phyloP scores from a whole-genome alignment of 192 early-diverging fungal species.

The Dissophora globulifera region DNA sequence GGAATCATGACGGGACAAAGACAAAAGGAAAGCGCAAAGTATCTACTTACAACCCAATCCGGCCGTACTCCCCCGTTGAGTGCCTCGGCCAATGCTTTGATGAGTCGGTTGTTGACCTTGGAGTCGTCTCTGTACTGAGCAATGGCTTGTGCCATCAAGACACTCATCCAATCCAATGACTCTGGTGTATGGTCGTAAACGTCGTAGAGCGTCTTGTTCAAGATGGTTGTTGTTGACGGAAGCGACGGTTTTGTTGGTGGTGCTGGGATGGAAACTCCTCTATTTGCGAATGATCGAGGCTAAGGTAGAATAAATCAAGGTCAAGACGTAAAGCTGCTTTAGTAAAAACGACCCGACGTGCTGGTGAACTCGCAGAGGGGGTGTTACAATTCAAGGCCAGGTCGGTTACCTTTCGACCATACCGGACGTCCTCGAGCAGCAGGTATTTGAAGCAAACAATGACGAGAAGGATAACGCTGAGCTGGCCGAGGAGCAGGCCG shows the following conservation, averaged over 20 bases:
- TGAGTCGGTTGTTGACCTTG: conserved; percentile 70
- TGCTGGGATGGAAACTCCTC: conserved; percentile 62
- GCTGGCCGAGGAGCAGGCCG: conserved; percentile 62
- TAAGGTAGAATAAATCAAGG: not conserved
- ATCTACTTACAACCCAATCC: conserved; percentile 72
- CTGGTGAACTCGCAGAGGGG: too few species aligned
- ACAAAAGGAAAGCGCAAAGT: too few species aligned
- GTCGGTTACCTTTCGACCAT: conserved; percentile 48
- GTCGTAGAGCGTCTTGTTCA: conserved; percentile 70
- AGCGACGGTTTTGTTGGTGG: conserved; percentile 62
- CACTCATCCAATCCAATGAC: conserved; percentile 87
- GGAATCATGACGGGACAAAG: too few species aligned
- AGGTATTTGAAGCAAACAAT: conserved; percentile 62
- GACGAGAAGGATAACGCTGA: conserved; percentile 61
- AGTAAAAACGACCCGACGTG: too few species aligned
- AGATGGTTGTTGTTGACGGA: conserved; percentile 62
- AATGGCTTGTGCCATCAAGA: conserved; percentile 81
- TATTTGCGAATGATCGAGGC: conserved; percentile 56
- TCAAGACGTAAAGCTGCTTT: too few species aligned
- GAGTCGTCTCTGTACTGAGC: conserved; percentile 78
- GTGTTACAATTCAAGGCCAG: not conserved
- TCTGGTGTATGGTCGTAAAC: conserved; percentile 68
- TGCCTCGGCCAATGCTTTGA: conserved; percentile 71
- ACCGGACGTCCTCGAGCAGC: conserved; percentile 61
- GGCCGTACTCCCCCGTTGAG: conserved; percentile 76